A percentile compares a stretch with the other conserved stretches of the same genome.
Evolutionary conservation across 805 yeast species (phyloP).

Genomic region (Suhomyces sp.): DNA sequence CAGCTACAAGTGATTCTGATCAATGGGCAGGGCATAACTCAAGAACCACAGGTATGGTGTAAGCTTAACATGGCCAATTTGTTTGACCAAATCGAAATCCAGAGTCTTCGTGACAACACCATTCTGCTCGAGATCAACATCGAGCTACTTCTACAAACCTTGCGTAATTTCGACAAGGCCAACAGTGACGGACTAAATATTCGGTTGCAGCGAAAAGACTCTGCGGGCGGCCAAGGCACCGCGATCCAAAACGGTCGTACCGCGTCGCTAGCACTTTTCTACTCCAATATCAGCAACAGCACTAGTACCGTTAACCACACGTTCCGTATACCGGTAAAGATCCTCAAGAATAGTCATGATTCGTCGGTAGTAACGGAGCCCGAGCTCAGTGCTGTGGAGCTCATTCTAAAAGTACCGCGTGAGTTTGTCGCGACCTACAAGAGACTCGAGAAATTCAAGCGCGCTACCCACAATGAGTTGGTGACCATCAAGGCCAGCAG

Average conservation of each 20-base stretch:
- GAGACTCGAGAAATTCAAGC: conserved; percentile 64
- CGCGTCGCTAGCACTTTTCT: conserved; percentile 55
- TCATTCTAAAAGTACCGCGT: conserved; percentile 50
- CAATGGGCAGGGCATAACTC: conserved; percentile 36
- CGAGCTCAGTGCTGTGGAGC: conserved; percentile 49
- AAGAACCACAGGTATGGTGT: conserved; percentile 70
- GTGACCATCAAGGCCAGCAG: conserved; percentile 50
- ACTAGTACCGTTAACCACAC: conserved; percentile 56
- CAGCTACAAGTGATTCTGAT: conserved; percentile 51
- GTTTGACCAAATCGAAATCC: conserved; percentile 50
- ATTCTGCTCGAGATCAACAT: conserved; percentile 61
- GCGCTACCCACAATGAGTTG: conserved; percentile 40
- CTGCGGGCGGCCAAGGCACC: conserved; percentile 21
- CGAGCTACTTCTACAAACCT: conserved; percentile 57
- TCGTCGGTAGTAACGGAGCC: conserved; percentile 58
- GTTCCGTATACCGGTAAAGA: conserved; percentile 67
- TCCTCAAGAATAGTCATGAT: conserved; percentile 55
- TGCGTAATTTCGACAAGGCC: conserved; percentile 54
- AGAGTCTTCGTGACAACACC: conserved; percentile 50
- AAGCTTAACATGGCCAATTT: conserved; percentile 44
- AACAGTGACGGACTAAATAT: conserved; percentile 50
- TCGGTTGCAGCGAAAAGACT: conserved; percentile 48
- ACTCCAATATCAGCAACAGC: conserved; percentile 44
- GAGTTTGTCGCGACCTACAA: conserved; percentile 54
- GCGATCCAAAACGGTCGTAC: conserved; percentile 31